phyloP scores from a whole-genome alignment of 2,329 filamentous ascomycete species.

The Sporothrix sp. region DNA sequence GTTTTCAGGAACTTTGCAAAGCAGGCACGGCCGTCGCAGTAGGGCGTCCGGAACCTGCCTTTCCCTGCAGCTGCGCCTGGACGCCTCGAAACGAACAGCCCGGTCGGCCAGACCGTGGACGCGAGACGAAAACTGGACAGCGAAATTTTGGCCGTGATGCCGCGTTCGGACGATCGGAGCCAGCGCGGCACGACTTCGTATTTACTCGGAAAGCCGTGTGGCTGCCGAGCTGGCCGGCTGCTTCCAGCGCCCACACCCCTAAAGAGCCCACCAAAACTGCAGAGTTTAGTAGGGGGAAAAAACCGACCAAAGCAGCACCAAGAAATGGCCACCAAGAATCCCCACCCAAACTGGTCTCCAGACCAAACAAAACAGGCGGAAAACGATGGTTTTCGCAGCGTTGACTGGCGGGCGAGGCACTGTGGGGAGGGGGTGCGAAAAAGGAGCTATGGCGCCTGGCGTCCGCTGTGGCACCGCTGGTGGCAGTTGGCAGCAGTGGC shows the following conservation, averaged over 20 bases:
- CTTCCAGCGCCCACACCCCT: not conserved
- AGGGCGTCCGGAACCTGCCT: not conserved
- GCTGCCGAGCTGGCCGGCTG: conserved; percentile 15
- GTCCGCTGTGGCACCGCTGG: too few species aligned
- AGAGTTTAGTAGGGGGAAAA: not conserved
- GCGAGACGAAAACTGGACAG: not conserved
- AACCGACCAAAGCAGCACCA: not conserved
- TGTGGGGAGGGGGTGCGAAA: not conserved
- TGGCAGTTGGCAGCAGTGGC: too few species aligned
- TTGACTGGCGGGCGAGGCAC: not conserved
- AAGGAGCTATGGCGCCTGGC: not conserved
- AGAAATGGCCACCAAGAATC: not conserved
- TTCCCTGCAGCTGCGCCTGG: too few species aligned
- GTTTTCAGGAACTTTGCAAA: not conserved
- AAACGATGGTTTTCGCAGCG: conserved; percentile 6
- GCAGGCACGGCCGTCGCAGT: not conserved
- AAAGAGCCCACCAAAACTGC: not conserved
- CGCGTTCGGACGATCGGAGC: conserved; percentile 17
- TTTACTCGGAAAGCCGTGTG: conserved; percentile 17
- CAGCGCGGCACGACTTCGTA: conserved; percentile 15
- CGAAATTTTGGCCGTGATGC: not conserved
- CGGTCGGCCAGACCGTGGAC: not conserved
- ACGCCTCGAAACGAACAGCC: too few species aligned
- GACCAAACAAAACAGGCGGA: conserved; percentile 16
- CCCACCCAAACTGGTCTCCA: conserved; percentile 12